phyloP scores from a whole-genome alignment of 2,329 filamentous ascomycete genomes.

The Alternaria arbusti region DNA sequence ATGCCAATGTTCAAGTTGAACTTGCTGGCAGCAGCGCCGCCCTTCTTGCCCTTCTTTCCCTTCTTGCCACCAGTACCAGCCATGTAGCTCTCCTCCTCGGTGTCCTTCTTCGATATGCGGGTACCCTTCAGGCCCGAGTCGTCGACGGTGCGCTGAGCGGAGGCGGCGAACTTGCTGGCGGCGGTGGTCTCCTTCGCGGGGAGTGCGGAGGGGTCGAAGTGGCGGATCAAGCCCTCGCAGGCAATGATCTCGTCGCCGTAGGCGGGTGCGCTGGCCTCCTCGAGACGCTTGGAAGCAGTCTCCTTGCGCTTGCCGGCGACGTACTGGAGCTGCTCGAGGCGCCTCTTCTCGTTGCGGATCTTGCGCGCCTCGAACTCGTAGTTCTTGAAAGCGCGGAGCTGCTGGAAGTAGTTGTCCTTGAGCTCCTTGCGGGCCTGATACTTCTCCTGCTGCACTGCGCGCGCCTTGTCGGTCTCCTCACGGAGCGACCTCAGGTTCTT shows the following conservation, averaged over 20 bases:
- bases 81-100: conserved; percentile 86
- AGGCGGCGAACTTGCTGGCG: conserved; percentile 73
- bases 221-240: conserved; percentile 84
- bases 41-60: conserved; percentile 89
- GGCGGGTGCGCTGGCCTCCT: conserved; percentile 82
- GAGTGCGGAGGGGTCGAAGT: conserved; percentile 79
- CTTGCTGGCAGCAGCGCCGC: conserved; percentile 65
- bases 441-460: conserved; percentile 86
- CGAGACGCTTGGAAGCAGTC: conserved; percentile 76
- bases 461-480: conserved; percentile 83
- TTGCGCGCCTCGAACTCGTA: conserved; percentile 85
- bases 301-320: conserved; percentile 77
- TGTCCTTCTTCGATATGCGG: conserved; percentile 83
- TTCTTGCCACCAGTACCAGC: conserved; percentile 76
- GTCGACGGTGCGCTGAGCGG: conserved; percentile 83
- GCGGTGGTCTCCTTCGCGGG: conserved; percentile 67
- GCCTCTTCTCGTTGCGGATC: conserved; percentile 76
- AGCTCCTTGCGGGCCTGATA: conserved; percentile 81
- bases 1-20: conserved; percentile 91
- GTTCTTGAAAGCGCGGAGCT: conserved; percentile 80
- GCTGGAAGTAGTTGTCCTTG: conserved; percentile 86
- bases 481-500: conserved; percentile 84
- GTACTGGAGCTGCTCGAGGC: conserved; percentile 78
- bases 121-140: conserved; percentile 84
- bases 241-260: conserved; percentile 92